Evolutionary conservation across 352 stramenopile species (phyloP).

Genomic region (Phytophthora crassamura): DNA sequence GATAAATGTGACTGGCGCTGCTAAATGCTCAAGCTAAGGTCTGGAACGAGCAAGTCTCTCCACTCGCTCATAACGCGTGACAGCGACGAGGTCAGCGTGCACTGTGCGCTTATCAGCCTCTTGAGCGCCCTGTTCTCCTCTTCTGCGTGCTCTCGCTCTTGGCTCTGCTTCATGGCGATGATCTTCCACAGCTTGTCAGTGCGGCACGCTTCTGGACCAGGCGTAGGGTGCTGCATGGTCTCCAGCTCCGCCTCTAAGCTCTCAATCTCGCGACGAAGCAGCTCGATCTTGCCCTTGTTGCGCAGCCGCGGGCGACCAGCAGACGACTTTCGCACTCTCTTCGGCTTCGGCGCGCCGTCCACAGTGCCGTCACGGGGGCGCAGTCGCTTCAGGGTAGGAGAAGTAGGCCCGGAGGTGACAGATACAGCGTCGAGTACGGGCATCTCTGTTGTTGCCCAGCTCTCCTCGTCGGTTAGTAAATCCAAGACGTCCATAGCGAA

Average conservation of each 20-base stretch:
- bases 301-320: slow-evolving; percentile 20
- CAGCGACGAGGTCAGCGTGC: slow-evolving; percentile 19
- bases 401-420: neutral
- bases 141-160: slow-evolving; percentile 28
- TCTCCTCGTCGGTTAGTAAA: slow-evolving; percentile 18
- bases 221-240: neutral
- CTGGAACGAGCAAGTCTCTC: slow-evolving; percentile 10
- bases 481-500: slow-evolving; percentile 16
- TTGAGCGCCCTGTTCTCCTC: slow-evolving; percentile 31
- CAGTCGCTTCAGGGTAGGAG: slow-evolving; percentile 8
- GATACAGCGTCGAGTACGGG: neutral
- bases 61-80: slow-evolving; percentile 23
- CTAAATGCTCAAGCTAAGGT: slow-evolving; percentile 22
- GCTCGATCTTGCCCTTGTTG: slow-evolving; percentile 38
- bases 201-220: neutral
- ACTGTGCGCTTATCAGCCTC: slow-evolving; percentile 21
- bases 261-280: slow-evolving; percentile 21
- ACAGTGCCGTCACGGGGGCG: neutral
- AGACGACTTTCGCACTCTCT: slow-evolving; percentile 6
- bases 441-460: neutral
- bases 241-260: slow-evolving; percentile 18
- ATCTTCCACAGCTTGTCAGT: slow-evolving; percentile 19
- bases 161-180: slow-evolving; percentile 26
- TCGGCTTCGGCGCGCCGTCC: neutral
- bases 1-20: neutral